A percentile compares a stretch with the other conserved stretches of the same genome.
Evolutionary conservation across 148 eudicot genomes (phyloP).

Genomic region (Fagopyrum homotropicum): DNA sequence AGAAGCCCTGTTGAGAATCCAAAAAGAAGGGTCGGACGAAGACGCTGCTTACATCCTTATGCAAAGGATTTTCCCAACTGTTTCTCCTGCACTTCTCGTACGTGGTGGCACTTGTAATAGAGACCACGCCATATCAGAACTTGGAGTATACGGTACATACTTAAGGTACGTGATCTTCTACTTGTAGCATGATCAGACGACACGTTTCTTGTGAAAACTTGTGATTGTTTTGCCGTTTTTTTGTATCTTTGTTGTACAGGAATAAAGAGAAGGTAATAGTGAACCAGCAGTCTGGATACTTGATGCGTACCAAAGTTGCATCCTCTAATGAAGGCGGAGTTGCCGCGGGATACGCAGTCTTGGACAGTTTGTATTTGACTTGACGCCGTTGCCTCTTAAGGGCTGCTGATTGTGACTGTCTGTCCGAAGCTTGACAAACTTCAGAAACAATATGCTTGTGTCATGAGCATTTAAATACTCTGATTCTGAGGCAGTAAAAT

Average conservation of each 20-base stretch:
- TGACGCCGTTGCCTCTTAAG: conserved; percentile 13
- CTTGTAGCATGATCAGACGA: not conserved
- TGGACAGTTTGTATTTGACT: conserved; percentile 73
- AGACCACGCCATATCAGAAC: conserved; percentile 77
- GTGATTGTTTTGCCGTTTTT: not conserved
- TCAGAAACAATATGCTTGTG: conserved; percentile 7
- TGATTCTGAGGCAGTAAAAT: too few relatives aligned
- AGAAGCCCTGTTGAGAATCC: conserved; percentile 50
- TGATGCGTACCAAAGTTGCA: conserved; percentile 93
- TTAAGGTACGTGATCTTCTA: conserved; percentile 39
- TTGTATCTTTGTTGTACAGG: conserved; percentile 29
- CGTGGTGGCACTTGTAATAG: conserved; percentile 66
- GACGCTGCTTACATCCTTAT: conserved; percentile 92
- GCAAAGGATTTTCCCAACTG: conserved; percentile 88
- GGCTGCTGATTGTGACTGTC: conserved; percentile 7
- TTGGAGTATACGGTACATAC: conserved; percentile 79
- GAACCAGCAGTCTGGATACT: conserved; percentile 69
- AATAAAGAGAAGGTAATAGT: conserved; percentile 52
- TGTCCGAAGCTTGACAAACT: not conserved
- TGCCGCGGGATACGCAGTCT: conserved; percentile 93
- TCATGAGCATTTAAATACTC: not conserved
- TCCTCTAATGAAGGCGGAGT: conserved; percentile 96
- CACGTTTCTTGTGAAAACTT: not conserved
- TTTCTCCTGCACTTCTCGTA: conserved; percentile 53
- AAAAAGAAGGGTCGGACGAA: conserved; percentile 57